Percentiles rank a stretch among this genome's conserved stretches.
Conservation (phyloP, 768 basidiomycete genomes). For the Rhodotorula graminis region DNA sequence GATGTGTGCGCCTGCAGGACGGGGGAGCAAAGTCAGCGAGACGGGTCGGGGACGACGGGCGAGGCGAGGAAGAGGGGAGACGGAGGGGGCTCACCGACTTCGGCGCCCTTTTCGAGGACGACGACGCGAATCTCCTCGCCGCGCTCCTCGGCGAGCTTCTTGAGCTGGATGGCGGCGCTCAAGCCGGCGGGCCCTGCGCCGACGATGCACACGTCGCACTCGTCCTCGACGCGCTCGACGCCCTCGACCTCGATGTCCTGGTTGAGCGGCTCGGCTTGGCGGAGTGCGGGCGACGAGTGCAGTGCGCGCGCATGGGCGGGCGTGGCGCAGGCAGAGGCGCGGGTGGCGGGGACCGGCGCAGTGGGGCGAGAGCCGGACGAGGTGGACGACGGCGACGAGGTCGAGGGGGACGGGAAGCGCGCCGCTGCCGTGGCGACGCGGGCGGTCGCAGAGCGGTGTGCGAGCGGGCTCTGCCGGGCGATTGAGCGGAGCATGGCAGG, state of each 20-base stretch:
- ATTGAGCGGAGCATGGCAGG: not conserved
- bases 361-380: not conserved
- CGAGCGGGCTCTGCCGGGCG: not conserved
- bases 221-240: conserved; percentile 80
- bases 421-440: not conserved
- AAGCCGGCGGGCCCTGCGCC: conserved; percentile 93
- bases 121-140: conserved; percentile 80
- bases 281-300: not conserved
- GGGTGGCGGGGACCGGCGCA: conserved; percentile 3
- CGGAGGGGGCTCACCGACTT: conserved; percentile 64
- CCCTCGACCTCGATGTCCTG: conserved; percentile 37
- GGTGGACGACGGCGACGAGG: not conserved
- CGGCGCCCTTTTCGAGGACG: conserved; percentile 87
- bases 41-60: no score
- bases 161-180: conserved; percentile 89
- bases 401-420: not conserved
- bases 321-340: not conserved
- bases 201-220: conserved; percentile 95
- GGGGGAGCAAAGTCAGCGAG: not conserved
- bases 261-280: conserved; percentile 17
- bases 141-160: conserved; percentile 77
- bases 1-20: conserved; percentile 72
- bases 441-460: not conserved
- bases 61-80: no score
- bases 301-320: not conserved